These are phyloP conservation scores for Saussurea involucrata DNA, from an alignment of 129 eudicot genomes.

Conservation along the genomic window DNA sequence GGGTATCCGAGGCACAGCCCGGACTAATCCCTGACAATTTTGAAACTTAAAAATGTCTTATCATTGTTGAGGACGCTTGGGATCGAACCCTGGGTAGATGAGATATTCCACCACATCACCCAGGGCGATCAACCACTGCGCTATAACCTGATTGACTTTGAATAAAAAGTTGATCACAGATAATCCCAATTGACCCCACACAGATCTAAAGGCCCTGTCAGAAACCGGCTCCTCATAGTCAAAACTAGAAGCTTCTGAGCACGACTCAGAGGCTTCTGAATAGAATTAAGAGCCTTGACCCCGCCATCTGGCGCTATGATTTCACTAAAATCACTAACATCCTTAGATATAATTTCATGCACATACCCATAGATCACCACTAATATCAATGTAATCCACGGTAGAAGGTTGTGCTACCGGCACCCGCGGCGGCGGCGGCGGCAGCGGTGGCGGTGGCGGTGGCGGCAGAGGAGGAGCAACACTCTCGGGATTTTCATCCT, in stretches of 20 bases:
- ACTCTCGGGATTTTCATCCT: conserved; percentile 53
- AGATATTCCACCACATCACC: no score
- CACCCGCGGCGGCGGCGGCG: neutral
- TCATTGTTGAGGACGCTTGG: no score
- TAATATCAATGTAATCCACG: neutral
- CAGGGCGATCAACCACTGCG: no score
- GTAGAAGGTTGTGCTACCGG: conserved; percentile 31
- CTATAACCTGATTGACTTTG: no score
- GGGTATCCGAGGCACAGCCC: no score
- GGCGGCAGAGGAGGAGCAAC: conserved; percentile 29
- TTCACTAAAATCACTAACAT: neutral
- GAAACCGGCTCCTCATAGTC: neutral
- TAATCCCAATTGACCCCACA: no score
- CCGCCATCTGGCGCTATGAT: neutral
- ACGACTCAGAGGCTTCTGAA: neutral
- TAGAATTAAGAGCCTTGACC: neutral
- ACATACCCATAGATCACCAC: neutral
- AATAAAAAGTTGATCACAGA: no score
- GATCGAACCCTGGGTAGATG: no score
- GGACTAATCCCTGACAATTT: no score
- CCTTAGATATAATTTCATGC: neutral
- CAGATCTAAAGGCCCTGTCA: no score
- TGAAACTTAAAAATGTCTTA: no score
- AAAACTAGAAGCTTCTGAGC: neutral
- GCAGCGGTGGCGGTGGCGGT: neutral